Percentiles rank a stretch among this genome's conserved stretches.
These are phyloP conservation scores for Hymenoscyphus occultus DNA, from an alignment of 2,329 filamentous ascomycete genomes.

Conservation along the genomic window DNA sequence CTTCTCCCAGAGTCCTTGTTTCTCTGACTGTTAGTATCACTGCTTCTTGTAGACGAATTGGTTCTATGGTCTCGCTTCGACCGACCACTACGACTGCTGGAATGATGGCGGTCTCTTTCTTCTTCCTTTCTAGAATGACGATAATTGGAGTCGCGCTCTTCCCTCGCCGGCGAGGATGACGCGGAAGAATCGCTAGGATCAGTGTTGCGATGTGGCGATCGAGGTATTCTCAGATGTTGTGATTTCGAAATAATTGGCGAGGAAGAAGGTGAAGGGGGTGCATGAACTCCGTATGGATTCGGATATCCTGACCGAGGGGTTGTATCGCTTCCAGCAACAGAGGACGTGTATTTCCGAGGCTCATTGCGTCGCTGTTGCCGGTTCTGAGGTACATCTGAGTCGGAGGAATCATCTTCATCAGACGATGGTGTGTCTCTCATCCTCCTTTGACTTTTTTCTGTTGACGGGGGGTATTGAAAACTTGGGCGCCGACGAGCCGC, in stretches of 20 bases:
- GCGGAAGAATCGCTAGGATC: neutral
- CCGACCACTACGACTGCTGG: neutral
- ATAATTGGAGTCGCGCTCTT: conserved; percentile 6
- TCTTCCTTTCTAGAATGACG: conserved; percentile 10
- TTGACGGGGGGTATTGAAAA: conserved; percentile 13
- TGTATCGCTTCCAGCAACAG: conserved; percentile 13
- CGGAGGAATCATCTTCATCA: conserved; percentile 16
- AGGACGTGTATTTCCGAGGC: conserved; percentile 13
- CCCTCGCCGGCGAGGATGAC: conserved; percentile 4
- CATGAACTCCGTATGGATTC: conserved; percentile 24
- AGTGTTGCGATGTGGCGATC: conserved; percentile 8
- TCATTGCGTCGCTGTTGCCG: conserved; percentile 3
- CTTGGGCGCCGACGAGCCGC: conserved; percentile 25
- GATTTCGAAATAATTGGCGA: conserved; percentile 3
- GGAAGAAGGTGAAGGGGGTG: conserved; percentile 17
- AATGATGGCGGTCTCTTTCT: neutral
- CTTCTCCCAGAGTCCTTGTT: conserved; percentile 37
- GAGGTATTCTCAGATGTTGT: conserved; percentile 6
- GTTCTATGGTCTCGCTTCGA: conserved; percentile 3
- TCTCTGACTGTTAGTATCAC: conserved; percentile 9
- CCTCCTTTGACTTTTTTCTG: neutral
- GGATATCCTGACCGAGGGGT: conserved; percentile 27
- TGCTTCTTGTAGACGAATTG: conserved; percentile 11
- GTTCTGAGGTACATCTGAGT: conserved; percentile 10
- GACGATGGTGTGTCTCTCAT: neutral